phyloP scores from a whole-genome alignment of 257 asterid genomes.

The Paraleonurus japonicus region DNA sequence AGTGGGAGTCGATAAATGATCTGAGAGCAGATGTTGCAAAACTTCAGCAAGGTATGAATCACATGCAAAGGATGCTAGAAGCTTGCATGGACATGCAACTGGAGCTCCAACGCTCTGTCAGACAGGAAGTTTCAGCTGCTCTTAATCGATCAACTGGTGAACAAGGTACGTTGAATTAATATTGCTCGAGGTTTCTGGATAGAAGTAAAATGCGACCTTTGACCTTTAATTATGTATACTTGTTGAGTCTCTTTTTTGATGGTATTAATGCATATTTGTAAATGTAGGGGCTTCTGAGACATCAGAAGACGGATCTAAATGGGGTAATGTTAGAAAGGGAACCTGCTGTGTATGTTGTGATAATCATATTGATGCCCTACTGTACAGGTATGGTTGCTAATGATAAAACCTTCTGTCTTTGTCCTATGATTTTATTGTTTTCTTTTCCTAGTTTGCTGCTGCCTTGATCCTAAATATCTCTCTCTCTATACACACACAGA shows the following conservation, averaged over 20 bases:
- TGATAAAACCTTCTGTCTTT: neutral
- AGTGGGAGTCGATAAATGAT: constrained; percentile 86
- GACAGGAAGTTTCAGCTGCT: constrained; percentile 99
- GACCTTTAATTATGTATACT: neutral
- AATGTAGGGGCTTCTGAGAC: constrained; percentile 61
- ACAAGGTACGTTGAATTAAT: constrained; percentile 53
- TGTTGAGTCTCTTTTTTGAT: neutral
- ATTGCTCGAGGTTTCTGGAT: neutral
- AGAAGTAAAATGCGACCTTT: constrained; percentile 1
- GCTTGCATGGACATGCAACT: constrained; percentile 99
- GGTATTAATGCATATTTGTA: neutral
- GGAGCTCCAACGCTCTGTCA: constrained; percentile 93
- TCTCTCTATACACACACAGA: constrained; percentile 37
- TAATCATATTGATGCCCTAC: constrained; percentile 75
- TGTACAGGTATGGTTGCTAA: constrained; percentile 72
- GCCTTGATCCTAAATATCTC: neutral
- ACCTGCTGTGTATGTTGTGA: constrained; percentile 98
- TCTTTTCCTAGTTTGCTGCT: neutral
- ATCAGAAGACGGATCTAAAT: constrained; percentile 82
- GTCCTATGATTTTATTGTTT: neutral
- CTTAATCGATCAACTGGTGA: constrained; percentile 78
- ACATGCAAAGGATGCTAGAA: constrained; percentile 98
- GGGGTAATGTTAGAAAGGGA: constrained; percentile 88
- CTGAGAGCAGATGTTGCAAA: constrained; percentile 78
- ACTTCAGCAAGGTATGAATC: constrained; percentile 98